These are phyloP conservation scores for Metarhizium album DNA, from an alignment of 2,329 filamentous ascomycete genomes.

Conservation along the genomic window DNA sequence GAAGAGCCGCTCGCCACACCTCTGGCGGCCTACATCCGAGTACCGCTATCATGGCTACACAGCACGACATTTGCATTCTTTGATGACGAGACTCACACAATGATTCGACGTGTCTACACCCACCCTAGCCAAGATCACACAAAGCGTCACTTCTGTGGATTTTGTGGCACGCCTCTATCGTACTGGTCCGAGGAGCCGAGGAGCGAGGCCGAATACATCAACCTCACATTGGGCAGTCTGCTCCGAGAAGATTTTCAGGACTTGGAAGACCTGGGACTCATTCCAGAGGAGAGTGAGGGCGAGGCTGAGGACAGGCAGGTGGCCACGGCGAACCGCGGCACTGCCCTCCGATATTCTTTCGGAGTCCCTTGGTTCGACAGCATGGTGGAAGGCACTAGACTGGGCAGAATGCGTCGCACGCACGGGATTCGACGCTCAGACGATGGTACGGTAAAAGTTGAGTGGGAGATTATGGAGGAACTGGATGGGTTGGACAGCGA, in stretches of 20 bases:
- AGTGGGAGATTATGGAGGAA: conserved; percentile 81
- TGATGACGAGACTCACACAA: conserved; percentile 60
- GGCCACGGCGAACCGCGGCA: conserved; percentile 14
- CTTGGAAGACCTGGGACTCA: conserved; percentile 64
- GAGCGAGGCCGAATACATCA: conserved; percentile 67
- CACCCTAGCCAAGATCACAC: conserved; percentile 45
- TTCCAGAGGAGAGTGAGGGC: conserved; percentile 37
- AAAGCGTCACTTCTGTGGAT: conserved; percentile 79
- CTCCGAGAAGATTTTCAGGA: conserved; percentile 57
- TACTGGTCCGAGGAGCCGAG: conserved; percentile 70
- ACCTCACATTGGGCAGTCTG: conserved; percentile 70
- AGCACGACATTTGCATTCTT: conserved; percentile 66
- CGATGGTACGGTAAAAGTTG: conserved; percentile 56
- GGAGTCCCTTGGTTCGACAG: conserved; percentile 80
- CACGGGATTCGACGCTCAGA: conserved; percentile 41
- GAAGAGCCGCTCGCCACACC: conserved; percentile 60
- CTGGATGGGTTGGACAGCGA: conserved; percentile 29
- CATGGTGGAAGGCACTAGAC: conserved; percentile 62
- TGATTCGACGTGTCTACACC: conserved; percentile 58
- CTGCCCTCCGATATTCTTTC: conserved; percentile 43
- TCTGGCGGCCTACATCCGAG: conserved; percentile 69
- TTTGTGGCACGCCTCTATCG: conserved; percentile 76
- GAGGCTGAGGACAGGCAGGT: conserved; percentile 14
- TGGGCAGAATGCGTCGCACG: conserved; percentile 57
- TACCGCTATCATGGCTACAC: conserved; percentile 72